Base-by-base conservation (phyloP, 208 protist genomes). In the Acanthamoeba divionensis region DNA sequence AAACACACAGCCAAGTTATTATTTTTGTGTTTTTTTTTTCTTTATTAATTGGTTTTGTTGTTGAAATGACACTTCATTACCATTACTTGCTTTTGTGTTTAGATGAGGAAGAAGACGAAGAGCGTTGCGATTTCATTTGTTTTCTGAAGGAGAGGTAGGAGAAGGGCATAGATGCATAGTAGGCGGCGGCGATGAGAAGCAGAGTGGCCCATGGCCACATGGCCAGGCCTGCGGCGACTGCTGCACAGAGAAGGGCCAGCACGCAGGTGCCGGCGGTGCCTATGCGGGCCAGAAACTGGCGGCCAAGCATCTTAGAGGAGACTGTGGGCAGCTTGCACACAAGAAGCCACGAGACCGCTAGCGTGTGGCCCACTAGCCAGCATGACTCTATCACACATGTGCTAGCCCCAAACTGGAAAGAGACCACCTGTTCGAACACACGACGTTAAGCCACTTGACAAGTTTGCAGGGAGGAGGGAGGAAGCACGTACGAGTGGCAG, bases 291-390 rank as follows among this genome's bases (percentile, higher is more conserved):
- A 73, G 52, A 18, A 63, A 73, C 52, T 65, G 33, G 47, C 71
- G 33, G 38, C 60, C 47, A 12, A 82, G 45, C 71, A 82, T 33
- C 15, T 82, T 82, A 31, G 71, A 82, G 18, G 71, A 82, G 71
- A 82, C 36, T 15, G 71, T 82, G 71, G 71, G 71, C 13, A 82
- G 71, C 8, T 66, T 45, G 15, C 33, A 82, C 33, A 82, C 38
- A 29, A 33, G 13, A 9, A 82, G 31, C 13, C 36, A 8, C 7
- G 31, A 33, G 9, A 82, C 71, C 10, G 13, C 15, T 18, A 82
- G 13, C 15, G 71, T 45, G 10, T 8, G 7, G 38, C 33, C 71
- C 15, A 82, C 45, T 18, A 45, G 71, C 47, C 36, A 82, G 21
- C 13, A 7, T 60, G 15, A 13, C 8, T 26, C 71, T 7, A 54